Base-by-base conservation (phyloP, 2,329 filamentous ascomycete genomes). In the Monosporascus sp. region DNA sequence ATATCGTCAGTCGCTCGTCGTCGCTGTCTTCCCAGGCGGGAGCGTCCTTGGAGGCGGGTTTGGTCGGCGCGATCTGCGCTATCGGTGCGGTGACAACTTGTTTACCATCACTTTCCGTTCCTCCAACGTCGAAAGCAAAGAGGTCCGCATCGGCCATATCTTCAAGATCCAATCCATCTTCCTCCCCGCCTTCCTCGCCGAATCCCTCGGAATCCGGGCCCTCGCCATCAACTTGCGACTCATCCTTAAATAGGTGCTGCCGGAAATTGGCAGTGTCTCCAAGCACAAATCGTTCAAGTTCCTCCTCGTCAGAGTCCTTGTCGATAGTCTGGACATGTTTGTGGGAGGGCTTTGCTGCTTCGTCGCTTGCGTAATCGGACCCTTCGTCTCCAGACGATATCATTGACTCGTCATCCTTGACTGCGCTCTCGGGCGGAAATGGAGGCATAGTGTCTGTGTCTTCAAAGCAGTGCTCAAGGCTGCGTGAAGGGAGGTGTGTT, bases 1-100 rank as follows among this genome's bases (percentile, higher is more conserved):
- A 97, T 48, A 99, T 80, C 6, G 84, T 82, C 57, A 97, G 75
- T 51, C 89, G 82, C 66, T 97, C 94, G 66, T 99, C 94, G 63
- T 99, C 94, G 70, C 92, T 97, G 68, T 99, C 94, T 61, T 92
- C 85, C 94, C 94, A 99, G 1, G 84, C 89, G 3, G 86, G 79
- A 20, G 76, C 75, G 43, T 79, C 74, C 31, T 60, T 59, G 18
- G 57, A 49, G 15, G 52, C 38, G 22, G 38, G 37, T 9, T 56
- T 35, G 1, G 45, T 7, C 53, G 57, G 57, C 6, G 52, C 54
- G 39, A 65, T 49, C 37, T 70, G 66, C 6, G 65, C 52, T 11
- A 41, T 25, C 1, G 61, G 37, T 25, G 57, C 55, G 45, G 53
- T 25, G 11, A 53, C 53, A 20, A 65, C 58, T 11, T 69, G 62